Conservation (phyloP, 1,284 basidiomycete genomes). For the Puccinia novopanici region DNA sequence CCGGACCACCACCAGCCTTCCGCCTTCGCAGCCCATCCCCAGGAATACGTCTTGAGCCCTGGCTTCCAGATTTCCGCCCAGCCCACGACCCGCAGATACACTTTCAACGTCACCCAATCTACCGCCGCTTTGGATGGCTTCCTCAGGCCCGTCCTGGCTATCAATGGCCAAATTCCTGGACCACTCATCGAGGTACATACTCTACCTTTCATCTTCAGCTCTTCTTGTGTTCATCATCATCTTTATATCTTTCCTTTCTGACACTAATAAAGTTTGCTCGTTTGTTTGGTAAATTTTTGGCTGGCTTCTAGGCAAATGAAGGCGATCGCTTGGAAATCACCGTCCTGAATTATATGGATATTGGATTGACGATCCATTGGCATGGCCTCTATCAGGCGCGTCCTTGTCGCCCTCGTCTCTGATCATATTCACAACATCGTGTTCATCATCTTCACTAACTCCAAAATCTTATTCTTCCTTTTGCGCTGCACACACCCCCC, state of each 20-base stretch:
- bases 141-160: constrained; percentile 61
- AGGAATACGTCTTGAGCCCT: too few relatives aligned
- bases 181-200: constrained; percentile 64
- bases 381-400: constrained; percentile 62
- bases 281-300: too few relatives aligned
- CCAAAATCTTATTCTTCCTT: background rate
- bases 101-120: constrained; percentile 54
- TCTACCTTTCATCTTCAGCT: too few relatives aligned
- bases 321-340: constrained; percentile 62
- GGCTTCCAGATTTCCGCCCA: constrained; percentile 53
- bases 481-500: background rate
- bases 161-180: constrained; percentile 64
- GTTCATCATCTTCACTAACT: background rate
- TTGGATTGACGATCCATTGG: constrained; percentile 62
- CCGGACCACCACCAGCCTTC: too few relatives aligned
- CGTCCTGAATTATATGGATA: constrained; percentile 61
- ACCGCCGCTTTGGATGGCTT: constrained; percentile 60
- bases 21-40: too few relatives aligned
- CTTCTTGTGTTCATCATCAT: background rate
- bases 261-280: too few relatives aligned
- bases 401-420: constrained; percentile 50
- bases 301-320: constrained; percentile 38
- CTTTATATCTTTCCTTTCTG: background rate
- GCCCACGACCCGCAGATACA: constrained; percentile 54
- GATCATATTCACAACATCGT: background rate